Evolutionary conservation across 495 filamentous ascomycete species (phyloP).

Genomic region (Xylaria sp.): DNA sequence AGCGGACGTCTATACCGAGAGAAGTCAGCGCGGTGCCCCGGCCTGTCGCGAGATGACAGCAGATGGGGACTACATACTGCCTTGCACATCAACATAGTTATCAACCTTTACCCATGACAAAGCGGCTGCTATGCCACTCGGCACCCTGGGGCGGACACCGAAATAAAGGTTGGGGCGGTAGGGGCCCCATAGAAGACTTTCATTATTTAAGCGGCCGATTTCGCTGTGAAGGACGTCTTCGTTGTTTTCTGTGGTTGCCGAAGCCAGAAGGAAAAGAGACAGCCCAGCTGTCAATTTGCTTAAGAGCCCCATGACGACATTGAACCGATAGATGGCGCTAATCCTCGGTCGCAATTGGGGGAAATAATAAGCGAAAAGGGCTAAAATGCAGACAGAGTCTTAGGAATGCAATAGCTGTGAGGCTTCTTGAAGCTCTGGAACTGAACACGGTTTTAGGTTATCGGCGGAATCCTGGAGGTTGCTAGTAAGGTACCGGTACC

Average conservation of each 20-base stretch:
- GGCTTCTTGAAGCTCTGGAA: slow-evolving; percentile 23
- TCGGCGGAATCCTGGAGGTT: slow-evolving; percentile 28
- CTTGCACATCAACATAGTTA: slow-evolving; percentile 75
- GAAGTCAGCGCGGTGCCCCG: slow-evolving; percentile 27
- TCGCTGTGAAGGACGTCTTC: slow-evolving; percentile 57
- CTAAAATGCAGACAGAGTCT: slow-evolving; percentile 21
- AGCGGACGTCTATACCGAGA: slow-evolving; percentile 71
- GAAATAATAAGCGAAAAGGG: neutral
- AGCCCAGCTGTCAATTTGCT: slow-evolving; percentile 44
- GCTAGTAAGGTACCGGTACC: slow-evolving; percentile 18
- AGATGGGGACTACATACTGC: slow-evolving; percentile 64
- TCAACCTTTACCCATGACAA: slow-evolving; percentile 93
- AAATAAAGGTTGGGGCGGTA: slow-evolving; percentile 97
- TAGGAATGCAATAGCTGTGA: slow-evolving; percentile 20
- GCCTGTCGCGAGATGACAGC: neutral
- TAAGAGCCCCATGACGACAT: slow-evolving; percentile 37
- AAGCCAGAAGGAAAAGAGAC: slow-evolving; percentile 33
- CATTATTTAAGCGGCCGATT: slow-evolving; percentile 70
- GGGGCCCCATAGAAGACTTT: slow-evolving; percentile 93
- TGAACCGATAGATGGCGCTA: slow-evolving; percentile 19
- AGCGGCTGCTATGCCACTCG: slow-evolving; percentile 81
- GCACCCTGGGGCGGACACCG: slow-evolving; percentile 85
- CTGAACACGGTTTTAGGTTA: slow-evolving; percentile 43
- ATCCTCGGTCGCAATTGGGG: neutral
- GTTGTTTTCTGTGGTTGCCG: slow-evolving; percentile 29